phyloP scores from a whole-genome alignment of 257 asterid species.

The Lavandula angustifolia region DNA sequence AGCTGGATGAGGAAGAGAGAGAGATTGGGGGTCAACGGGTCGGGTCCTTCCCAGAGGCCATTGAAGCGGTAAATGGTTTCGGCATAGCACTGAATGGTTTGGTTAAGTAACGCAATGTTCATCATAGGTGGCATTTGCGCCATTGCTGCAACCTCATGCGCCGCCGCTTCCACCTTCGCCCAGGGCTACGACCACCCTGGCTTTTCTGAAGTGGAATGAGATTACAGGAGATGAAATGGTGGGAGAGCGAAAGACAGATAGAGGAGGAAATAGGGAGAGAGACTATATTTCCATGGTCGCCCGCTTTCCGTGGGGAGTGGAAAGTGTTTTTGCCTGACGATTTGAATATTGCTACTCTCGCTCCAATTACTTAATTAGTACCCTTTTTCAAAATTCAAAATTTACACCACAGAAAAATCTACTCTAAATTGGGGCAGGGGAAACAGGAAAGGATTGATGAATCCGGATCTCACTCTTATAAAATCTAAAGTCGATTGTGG shows the following conservation, averaged over 20 bases:
- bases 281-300: slow-evolving; percentile 30
- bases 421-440: too few relatives aligned
- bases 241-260: neutral
- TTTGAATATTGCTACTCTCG: neutral
- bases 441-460: too few relatives aligned
- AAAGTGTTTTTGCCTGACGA: neutral
- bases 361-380: neutral
- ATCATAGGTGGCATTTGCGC: slow-evolving; percentile 1
- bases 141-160: slow-evolving; percentile 17
- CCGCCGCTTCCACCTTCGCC: slow-evolving; percentile 26
- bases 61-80: slow-evolving; percentile 74
- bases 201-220: slow-evolving; percentile 6
- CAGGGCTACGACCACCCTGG: slow-evolving; percentile 28
- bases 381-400: too few relatives aligned
- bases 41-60: slow-evolving; percentile 97
- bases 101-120: slow-evolving; percentile 41
- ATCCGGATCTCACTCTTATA: too few relatives aligned
- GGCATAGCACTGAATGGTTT: slow-evolving; percentile 60
- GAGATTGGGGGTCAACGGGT: slow-evolving; percentile 79
- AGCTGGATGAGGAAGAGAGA: slow-evolving; percentile 86
- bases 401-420: too few relatives aligned
- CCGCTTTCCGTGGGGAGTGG: slow-evolving; percentile 34
- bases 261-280: slow-evolving; percentile 26
- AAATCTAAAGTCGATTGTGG: too few relatives aligned
- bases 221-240: neutral